These are phyloP conservation scores for Poterioochromonas sp. DNA, from an alignment of 352 stramenopile genomes.

Conservation along the genomic window DNA sequence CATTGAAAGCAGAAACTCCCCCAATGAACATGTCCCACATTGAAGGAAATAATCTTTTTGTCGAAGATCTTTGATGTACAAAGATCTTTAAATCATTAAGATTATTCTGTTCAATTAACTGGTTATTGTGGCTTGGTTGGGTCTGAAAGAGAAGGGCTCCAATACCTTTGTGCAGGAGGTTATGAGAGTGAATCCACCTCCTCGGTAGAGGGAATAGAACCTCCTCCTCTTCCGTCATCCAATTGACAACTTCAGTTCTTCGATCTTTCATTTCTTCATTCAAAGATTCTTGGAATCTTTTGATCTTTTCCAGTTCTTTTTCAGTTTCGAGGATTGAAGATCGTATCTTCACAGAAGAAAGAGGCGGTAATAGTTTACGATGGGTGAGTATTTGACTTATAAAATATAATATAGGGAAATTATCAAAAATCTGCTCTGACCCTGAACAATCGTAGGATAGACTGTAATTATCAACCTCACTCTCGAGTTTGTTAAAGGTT, in stretches of 20 bases:
- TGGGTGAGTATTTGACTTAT: not conserved
- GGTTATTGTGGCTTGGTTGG: not conserved
- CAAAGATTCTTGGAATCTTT: not conserved
- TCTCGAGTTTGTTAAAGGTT: too few species aligned
- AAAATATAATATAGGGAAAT: not conserved
- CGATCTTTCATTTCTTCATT: not conserved
- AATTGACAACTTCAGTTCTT: slow-evolving; percentile 14
- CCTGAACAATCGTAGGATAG: too few species aligned
- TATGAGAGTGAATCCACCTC: not conserved
- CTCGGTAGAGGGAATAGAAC: slow-evolving; percentile 25
- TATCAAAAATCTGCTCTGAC: too few species aligned
- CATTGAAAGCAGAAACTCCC: slow-evolving; percentile 25
- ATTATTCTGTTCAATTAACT: not conserved
- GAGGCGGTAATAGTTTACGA: not conserved
- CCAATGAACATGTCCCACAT: slow-evolving; percentile 41
- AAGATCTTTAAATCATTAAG: slow-evolving; percentile 36
- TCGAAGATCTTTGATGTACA: slow-evolving; percentile 35
- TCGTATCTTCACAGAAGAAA: not conserved
- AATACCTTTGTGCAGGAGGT: slow-evolving; percentile 26
- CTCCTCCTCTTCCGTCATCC: not conserved
- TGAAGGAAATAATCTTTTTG: slow-evolving; percentile 37
- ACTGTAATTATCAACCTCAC: too few species aligned
- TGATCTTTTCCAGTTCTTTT: not conserved
- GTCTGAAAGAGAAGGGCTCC: slow-evolving; percentile 22
- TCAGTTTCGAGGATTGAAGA: not conserved